Base-by-base conservation (phyloP, 208 protist genomes). In the Leishmania mexicana region DNA sequence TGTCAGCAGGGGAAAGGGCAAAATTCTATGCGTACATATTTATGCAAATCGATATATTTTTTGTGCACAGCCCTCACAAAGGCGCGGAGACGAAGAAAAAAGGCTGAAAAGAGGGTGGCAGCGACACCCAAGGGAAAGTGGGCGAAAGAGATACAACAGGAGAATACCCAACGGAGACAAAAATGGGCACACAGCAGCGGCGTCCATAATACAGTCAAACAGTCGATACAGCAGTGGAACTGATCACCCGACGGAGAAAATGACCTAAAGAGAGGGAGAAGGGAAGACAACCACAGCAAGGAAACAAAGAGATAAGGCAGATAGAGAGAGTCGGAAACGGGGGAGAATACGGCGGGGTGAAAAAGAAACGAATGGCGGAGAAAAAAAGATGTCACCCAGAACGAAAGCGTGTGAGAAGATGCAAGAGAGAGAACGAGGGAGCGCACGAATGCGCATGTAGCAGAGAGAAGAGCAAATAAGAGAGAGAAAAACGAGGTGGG, bases 311-410 rank as follows among this genome's bases (percentile, higher is more conserved):
- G 10, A 71, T 42, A 47, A 24, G 40, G 38, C 24, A 71, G 40
- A 42, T 0, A 10, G 65, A 49, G 11, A 45, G 35, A 67, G 57
- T 35, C 31, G 45, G 45, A 45, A n/a, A 49, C 31, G 65, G 38
- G 40, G 13, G 21, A 68, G 38, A 40, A 19, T 11, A 45, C 21
- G 17, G 13, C 31, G 21, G 65, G 21, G 31, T 24, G 21, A 49
- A 8, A 38, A 49, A 1, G 0, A 68, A 21, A 42, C 10, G 4
- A 74, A 53, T 10, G 4, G 6, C 24, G 21, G 65, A 58, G 76
- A 49, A 78, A 86, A 58, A 62, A 74, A 80, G 24, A 78, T 4
- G 51, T 6, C 17, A 5, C 51, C 51, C 51, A 21, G 17, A 15
- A 54, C 17, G 51, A 7, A 7, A 21, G 17, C 51, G 51, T 54